Evolutionary conservation across 2,329 filamentous ascomycete species (phyloP).

Genomic region (Gyromitra esculenta): DNA sequence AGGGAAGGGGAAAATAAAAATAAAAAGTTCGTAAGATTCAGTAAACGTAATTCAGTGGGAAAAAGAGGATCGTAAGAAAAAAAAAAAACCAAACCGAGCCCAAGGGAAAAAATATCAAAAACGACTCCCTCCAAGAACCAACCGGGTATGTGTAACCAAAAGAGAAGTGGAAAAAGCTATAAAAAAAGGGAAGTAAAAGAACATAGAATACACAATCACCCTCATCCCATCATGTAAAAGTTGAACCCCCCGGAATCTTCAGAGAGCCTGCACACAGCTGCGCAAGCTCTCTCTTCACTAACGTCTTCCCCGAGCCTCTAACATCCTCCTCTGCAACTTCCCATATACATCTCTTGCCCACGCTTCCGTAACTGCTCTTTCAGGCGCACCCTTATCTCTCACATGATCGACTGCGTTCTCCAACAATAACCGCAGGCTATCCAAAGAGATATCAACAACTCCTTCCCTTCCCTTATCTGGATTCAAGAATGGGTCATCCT

Average conservation of each 20-base stretch:
- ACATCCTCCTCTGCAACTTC: slow-evolving; percentile 57
- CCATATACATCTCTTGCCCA: slow-evolving; percentile 58
- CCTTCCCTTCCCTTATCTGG: slow-evolving; percentile 61
- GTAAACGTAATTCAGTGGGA: neutral
- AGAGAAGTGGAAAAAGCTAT: neutral
- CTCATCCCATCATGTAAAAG: slow-evolving; percentile 29
- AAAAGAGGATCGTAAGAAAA: slow-evolving; percentile 3
- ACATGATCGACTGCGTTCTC: slow-evolving; percentile 58
- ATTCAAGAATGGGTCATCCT: slow-evolving; percentile 72
- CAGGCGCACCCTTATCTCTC: slow-evolving; percentile 56
- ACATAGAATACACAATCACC: slow-evolving; percentile 31
- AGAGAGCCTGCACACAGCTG: slow-evolving; percentile 17
- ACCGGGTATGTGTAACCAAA: slow-evolving; percentile 43
- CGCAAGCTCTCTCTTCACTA: slow-evolving; percentile 25
- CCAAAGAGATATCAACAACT: slow-evolving; percentile 57
- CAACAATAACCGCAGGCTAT: slow-evolving; percentile 56
- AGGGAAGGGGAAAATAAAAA: slow-evolving; percentile 2
- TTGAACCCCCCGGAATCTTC: neutral
- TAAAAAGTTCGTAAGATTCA: slow-evolving; percentile 24
- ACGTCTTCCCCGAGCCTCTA: slow-evolving; percentile 47
- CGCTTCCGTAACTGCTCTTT: slow-evolving; percentile 54
- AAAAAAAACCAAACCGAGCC: slow-evolving; percentile 19
- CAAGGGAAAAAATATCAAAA: slow-evolving; percentile 20
- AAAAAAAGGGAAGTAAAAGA: slow-evolving; percentile 21
- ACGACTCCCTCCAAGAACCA: slow-evolving; percentile 43